phyloP scores from a whole-genome alignment of 2,329 filamentous ascomycete genomes.

The Colletotrichum kahawae region DNA sequence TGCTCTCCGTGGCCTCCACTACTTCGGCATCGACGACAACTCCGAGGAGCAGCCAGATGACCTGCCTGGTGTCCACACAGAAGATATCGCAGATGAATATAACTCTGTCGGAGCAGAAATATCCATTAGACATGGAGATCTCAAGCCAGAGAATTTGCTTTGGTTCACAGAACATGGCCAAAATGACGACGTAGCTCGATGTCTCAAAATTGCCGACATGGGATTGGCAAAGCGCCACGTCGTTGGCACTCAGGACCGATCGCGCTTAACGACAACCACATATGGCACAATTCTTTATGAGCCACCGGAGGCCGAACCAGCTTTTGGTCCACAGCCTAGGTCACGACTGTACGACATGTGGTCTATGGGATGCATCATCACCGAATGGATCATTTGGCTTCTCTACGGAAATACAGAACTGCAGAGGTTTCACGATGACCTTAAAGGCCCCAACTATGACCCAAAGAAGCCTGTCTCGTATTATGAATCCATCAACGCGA shows the following conservation, averaged over 20 bases:
- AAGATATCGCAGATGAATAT: background rate
- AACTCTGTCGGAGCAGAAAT: background rate
- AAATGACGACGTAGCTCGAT: background rate
- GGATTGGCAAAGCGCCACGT: background rate
- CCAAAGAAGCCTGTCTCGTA: background rate
- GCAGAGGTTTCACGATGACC: background rate
- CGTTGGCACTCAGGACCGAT: background rate
- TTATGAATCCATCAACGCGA: background rate
- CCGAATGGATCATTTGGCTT: conserved; percentile 35
- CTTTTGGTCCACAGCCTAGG: background rate
- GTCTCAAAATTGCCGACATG: background rate
- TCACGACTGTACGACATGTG: conserved; percentile 33
- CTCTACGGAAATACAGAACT: conserved; percentile 21
- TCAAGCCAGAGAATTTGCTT: conserved; percentile 14
- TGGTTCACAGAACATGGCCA: background rate
- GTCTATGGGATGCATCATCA: conserved; percentile 33
- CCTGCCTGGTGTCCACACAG: background rate
- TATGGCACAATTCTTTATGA: background rate
- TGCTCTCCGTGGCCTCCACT: background rate
- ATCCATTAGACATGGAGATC: background rate
- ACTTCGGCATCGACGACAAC: background rate
- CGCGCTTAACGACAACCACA: background rate
- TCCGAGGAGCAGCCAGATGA: background rate
- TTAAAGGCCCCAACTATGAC: background rate
- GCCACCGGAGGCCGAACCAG: background rate